Evolutionary conservation across 768 basidiomycete species (phyloP), one percentile per base, ranked within the genome.

Genomic region (Trametes meyenii): DNA sequence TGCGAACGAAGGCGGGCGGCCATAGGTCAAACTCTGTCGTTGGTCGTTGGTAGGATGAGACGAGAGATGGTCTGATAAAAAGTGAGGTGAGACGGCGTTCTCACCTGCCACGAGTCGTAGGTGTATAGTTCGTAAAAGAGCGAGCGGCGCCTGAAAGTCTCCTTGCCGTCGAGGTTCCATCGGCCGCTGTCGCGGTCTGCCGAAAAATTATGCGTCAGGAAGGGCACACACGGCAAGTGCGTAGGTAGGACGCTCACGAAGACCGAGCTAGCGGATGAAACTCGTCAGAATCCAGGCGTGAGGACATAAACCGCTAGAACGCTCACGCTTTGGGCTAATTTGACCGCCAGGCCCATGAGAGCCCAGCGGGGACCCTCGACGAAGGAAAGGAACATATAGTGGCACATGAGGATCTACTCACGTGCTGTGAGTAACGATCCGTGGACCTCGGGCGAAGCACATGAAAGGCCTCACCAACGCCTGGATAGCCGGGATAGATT

Each of bases 91-190:
- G 5, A 2, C 17, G 5, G 45, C 33, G 10, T 17, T 23, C 77
- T 56, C 66, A 87, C 88, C 84, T 87, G 86, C 84, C 84, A 87
- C 2, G 85, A 85, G 67, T 88, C 87, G 64, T 88, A 88, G 8
- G 84, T 85, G 65, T 84, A 77, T 49, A 88, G 74, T 67, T 89
- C 87, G 74, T 86, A 87, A 63, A 88, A 81, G 14, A 89, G 72
- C 59, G 81, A 80, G 26, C 86, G 79, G 61, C 87, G 78, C 69
- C 81, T 81, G 55, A 81, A 78, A 0, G 86, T 83, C 70, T 89
- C 85, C 58, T 78, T 79, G 13, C 76, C 65, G 54, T 82, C 76
- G 16, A 87, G 72, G 55, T 85, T 83, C 86, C 86, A 89, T 67
- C 81, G 82, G 38, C 81, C 81, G 62, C 85, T 86, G 66, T 89